Evolutionary conservation across 805 yeast genomes (phyloP).

Genomic region (Nakazawaea anatomiae): DNA sequence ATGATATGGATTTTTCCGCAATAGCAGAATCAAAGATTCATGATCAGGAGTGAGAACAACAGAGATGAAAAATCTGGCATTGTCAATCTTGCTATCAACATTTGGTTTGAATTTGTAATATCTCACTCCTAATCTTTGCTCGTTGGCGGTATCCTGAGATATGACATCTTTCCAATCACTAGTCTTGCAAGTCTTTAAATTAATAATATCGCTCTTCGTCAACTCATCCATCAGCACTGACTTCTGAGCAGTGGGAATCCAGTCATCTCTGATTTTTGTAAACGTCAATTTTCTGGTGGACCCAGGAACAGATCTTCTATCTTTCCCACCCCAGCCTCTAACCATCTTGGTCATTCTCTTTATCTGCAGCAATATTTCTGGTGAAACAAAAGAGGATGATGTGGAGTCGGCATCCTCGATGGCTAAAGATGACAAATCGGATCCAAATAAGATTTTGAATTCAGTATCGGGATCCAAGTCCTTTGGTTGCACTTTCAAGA

Average conservation of each 20-base stretch:
- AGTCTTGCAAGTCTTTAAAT: slow-evolving; percentile 23
- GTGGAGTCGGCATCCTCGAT: slow-evolving; percentile 72
- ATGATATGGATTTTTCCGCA: slow-evolving; percentile 66
- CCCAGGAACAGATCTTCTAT: slow-evolving; percentile 69
- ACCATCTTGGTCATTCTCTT: slow-evolving; percentile 52
- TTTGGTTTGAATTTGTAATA: slow-evolving; percentile 47
- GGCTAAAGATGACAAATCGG: slow-evolving; percentile 54
- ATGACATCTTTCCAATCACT: slow-evolving; percentile 47
- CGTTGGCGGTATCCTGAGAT: slow-evolving; percentile 29
- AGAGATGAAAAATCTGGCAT: slow-evolving; percentile 52
- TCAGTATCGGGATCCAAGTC: slow-evolving; percentile 75
- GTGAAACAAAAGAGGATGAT: slow-evolving; percentile 63
- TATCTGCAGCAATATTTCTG: slow-evolving; percentile 61
- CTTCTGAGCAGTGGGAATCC: slow-evolving; percentile 65
- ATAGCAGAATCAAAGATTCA: slow-evolving; percentile 55
- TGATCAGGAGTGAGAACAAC: slow-evolving; percentile 75
- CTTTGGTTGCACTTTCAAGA: slow-evolving; percentile 40
- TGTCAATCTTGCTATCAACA: slow-evolving; percentile 27
- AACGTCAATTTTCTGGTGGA: slow-evolving; percentile 59
- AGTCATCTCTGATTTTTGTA: slow-evolving; percentile 72
- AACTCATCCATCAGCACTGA: slow-evolving; percentile 58
- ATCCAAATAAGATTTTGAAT: slow-evolving; percentile 61
- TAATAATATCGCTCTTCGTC: slow-evolving; percentile 29
- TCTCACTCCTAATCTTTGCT: slow-evolving; percentile 39
- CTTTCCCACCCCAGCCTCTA: slow-evolving; percentile 83